Percentiles rank a stretch among this genome's conserved stretches.
phyloP scores from a whole-genome alignment of 108 stramenopile species.

The Epithemia pelagica region DNA sequence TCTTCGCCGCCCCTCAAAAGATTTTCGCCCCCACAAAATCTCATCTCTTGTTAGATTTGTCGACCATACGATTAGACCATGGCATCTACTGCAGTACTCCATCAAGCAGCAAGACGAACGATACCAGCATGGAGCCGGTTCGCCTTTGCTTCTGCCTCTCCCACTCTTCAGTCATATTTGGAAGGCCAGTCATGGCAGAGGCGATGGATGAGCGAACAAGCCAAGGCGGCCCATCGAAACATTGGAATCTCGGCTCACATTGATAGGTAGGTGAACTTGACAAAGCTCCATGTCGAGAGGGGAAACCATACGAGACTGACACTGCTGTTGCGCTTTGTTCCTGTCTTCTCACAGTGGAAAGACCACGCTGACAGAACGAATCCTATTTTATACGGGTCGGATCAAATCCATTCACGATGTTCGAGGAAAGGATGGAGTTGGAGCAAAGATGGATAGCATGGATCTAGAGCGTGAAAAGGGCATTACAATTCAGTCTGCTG shows the following conservation, averaged over 20 bases:
- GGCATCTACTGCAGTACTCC: not conserved
- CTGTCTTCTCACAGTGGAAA: conserved; percentile 62
- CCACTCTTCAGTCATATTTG: not conserved
- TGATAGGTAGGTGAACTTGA: conserved; percentile 48
- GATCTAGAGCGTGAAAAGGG: conserved; percentile 98
- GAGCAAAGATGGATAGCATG: conserved; percentile 99
- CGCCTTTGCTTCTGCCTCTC: not conserved
- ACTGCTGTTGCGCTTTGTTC: not conserved
- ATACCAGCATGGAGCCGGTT: not conserved
- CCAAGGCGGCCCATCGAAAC: conserved; percentile 64
- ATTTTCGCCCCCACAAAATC: too few species aligned
- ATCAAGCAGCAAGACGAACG: not conserved
- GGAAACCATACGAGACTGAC: too few species aligned
- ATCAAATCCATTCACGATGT: conserved; percentile 98
- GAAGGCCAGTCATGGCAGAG: not conserved
- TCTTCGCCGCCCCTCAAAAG: too few species aligned
- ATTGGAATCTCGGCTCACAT: conserved; percentile 99
- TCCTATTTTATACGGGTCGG: conserved; percentile 97
- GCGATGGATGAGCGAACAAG: not conserved
- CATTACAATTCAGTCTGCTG: conserved; percentile 98
- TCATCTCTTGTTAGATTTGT: too few species aligned
- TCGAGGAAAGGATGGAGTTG: conserved; percentile 95
- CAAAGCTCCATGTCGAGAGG: not conserved
- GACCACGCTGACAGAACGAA: conserved; percentile 99
- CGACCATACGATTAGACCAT: too few species aligned